A percentile compares a stretch with the other conserved stretches of the same genome.
These are phyloP conservation scores for Lecanicillium sp. DNA, from an alignment of 2,329 filamentous ascomycete species.

Conservation along the genomic window DNA sequence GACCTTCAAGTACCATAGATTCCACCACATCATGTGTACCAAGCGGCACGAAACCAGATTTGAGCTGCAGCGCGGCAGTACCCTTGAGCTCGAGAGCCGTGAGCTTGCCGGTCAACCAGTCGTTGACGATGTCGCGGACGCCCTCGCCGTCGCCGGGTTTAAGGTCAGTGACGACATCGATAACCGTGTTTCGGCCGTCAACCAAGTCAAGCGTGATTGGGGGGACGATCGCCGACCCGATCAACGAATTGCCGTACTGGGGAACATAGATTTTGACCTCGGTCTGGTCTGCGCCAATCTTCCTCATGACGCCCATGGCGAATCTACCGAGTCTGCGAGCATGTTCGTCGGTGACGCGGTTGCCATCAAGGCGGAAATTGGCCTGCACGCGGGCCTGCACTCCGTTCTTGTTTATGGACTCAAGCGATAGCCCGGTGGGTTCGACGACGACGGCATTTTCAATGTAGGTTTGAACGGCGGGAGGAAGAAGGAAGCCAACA, in stretches of 20 bases:
- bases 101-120: constrained; percentile 78
- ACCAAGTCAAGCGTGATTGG: constrained; percentile 67
- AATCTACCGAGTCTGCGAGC: constrained; percentile 70
- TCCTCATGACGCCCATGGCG: constrained; percentile 71
- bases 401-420: constrained; percentile 73
- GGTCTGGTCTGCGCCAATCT: constrained; percentile 67
- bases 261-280: constrained; percentile 72
- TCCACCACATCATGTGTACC: constrained; percentile 71
- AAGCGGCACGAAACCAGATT: constrained; percentile 70
- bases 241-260: constrained; percentile 67
- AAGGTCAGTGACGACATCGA: constrained; percentile 75
- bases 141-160: constrained; percentile 68
- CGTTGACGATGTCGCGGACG: constrained; percentile 72
- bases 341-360: constrained; percentile 61
- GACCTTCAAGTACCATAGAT: constrained; percentile 75
- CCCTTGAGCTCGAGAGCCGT: constrained; percentile 64
- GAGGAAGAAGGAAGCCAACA: constrained; percentile 73
- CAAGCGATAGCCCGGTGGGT: constrained; percentile 76
- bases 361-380: constrained; percentile 72
- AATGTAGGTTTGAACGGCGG: constrained; percentile 76
- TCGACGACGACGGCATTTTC: constrained; percentile 75
- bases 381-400: constrained; percentile 75
- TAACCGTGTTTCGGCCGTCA: constrained; percentile 66
- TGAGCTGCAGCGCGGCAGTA: constrained; percentile 64
- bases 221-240: constrained; percentile 73